phyloP scores from a whole-genome alignment of 164 flowering plant genomes.

The Pachysandra terminalis region DNA sequence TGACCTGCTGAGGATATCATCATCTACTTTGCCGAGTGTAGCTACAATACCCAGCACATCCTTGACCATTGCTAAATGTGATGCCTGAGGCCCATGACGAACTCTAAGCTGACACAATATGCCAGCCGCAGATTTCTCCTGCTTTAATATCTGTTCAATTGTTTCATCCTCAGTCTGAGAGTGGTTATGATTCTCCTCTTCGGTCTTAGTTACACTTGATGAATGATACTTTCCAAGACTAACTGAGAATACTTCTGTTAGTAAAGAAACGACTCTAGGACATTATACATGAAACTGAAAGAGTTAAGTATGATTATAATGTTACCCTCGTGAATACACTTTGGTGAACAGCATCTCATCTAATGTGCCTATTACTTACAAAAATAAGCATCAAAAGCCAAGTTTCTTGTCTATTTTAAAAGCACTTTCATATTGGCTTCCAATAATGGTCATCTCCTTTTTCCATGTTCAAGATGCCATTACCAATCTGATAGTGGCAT shows the following conservation, averaged over 20 bases:
- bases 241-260: constrained; percentile 34
- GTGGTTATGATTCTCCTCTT: constrained; percentile 24
- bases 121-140: constrained; percentile 76
- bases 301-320: too few species aligned
- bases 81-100: constrained; percentile 40
- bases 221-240: constrained; percentile 51
- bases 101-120: constrained; percentile 49
- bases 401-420: background rate
- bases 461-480: background rate
- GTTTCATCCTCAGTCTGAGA: constrained; percentile 45
- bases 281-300: background rate
- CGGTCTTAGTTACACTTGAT: constrained; percentile 21
- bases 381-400: background rate
- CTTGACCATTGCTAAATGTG: constrained; percentile 37
- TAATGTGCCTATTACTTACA: background rate
- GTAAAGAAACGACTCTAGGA: background rate
- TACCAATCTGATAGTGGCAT: background rate
- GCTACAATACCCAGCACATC: constrained; percentile 85
- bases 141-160: constrained; percentile 43
- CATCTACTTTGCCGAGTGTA: constrained; percentile 63
- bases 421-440: background rate
- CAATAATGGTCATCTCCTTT: background rate
- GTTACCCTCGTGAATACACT: background rate
- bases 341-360: background rate
- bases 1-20: constrained; percentile 84